Evolutionary conservation across 2,329 filamentous ascomycete species (phyloP).

Genomic region (Ceratocystis albifundus): DNA sequence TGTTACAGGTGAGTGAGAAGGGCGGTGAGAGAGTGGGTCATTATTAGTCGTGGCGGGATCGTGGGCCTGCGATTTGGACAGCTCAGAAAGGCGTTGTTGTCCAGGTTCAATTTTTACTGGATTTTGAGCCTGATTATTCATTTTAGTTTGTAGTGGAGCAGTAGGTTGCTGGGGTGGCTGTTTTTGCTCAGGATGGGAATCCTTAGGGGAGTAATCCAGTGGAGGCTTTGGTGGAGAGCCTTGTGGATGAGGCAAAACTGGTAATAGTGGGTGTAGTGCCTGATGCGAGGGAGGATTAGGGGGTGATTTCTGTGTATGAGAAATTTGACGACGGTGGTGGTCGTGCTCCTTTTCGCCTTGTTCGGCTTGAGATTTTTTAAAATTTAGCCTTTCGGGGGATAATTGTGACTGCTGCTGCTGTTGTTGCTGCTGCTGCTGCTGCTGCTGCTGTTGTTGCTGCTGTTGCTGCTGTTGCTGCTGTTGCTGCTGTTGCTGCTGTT

Average conservation of each 20-base stretch:
- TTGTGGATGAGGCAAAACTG: conserved; percentile 27
- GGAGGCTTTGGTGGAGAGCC: conserved; percentile 28
- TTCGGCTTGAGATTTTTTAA: too few relatives aligned
- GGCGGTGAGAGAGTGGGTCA: conserved; percentile 11
- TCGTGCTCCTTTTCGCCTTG: conserved; percentile 22
- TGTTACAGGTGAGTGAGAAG: conserved; percentile 10
- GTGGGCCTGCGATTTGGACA: conserved; percentile 2
- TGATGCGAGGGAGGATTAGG: conserved; percentile 29
- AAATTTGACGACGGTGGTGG: conserved; percentile 14
- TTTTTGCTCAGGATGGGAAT: conserved; percentile 14
- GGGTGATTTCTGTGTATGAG: neutral
- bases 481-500: conserved; percentile 10
- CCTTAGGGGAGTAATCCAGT: conserved; percentile 17
- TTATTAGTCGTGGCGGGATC: neutral
- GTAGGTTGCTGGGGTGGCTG: conserved; percentile 17
- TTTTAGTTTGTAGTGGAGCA: conserved; percentile 18
- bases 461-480: conserved; percentile 17
- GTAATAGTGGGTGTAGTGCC: conserved; percentile 26
- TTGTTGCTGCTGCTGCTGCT: conserved; percentile 13
- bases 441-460: conserved; percentile 3
- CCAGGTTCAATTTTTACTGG: conserved; percentile 28
- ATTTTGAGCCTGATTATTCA: conserved; percentile 19
- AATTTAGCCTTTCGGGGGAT: too few relatives aligned
- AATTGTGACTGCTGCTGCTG: neutral
- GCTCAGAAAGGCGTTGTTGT: neutral